Conservation (phyloP, 352 stramenopile genomes). For the Phytophthora ohioensis region DNA sequence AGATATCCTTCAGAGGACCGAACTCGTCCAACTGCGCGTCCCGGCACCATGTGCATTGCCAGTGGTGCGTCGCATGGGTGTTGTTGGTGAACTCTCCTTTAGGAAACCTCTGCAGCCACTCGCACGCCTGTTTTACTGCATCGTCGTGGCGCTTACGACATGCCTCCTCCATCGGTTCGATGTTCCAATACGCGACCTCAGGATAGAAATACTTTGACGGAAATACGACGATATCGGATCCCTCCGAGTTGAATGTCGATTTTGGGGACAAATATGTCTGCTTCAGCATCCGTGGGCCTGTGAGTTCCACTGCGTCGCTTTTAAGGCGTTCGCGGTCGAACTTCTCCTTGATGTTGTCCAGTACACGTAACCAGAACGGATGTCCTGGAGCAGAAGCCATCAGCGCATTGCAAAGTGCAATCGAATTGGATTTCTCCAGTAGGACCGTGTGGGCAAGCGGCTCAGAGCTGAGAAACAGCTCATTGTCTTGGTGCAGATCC, state of each 20-base stretch:
- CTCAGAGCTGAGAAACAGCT: slow-evolving; percentile 61
- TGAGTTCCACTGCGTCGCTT: slow-evolving; percentile 52
- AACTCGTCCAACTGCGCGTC: slow-evolving; percentile 44
- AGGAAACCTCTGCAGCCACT: slow-evolving; percentile 51
- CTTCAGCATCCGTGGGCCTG: slow-evolving; percentile 59
- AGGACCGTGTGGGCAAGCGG: slow-evolving; percentile 52
- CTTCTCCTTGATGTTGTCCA: slow-evolving; percentile 56
- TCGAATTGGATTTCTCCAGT: slow-evolving; percentile 43
- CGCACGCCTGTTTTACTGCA: slow-evolving; percentile 40
- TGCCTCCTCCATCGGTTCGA: slow-evolving; percentile 39
- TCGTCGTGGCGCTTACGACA: slow-evolving; percentile 34
- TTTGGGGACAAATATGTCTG: slow-evolving; percentile 40
- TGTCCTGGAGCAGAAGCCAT: slow-evolving; percentile 58
- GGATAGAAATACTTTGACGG: slow-evolving; percentile 63
- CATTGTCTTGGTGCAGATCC: slow-evolving; percentile 37
- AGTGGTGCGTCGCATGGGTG: slow-evolving; percentile 59
- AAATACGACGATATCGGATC: slow-evolving; percentile 37
- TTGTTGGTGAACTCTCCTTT: slow-evolving; percentile 55
- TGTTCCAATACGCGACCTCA: slow-evolving; percentile 64
- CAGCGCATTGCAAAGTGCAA: slow-evolving; percentile 63
- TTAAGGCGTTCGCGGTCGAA: slow-evolving; percentile 40
- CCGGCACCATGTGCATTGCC: slow-evolving; percentile 69
- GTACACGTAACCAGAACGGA: slow-evolving; percentile 60
- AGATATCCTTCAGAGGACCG: slow-evolving; percentile 35
- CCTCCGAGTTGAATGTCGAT: slow-evolving; percentile 1